Evolutionary conservation across 768 basidiomycete genomes (phyloP).

Genomic region (Rhodotorula babjevae): DNA sequence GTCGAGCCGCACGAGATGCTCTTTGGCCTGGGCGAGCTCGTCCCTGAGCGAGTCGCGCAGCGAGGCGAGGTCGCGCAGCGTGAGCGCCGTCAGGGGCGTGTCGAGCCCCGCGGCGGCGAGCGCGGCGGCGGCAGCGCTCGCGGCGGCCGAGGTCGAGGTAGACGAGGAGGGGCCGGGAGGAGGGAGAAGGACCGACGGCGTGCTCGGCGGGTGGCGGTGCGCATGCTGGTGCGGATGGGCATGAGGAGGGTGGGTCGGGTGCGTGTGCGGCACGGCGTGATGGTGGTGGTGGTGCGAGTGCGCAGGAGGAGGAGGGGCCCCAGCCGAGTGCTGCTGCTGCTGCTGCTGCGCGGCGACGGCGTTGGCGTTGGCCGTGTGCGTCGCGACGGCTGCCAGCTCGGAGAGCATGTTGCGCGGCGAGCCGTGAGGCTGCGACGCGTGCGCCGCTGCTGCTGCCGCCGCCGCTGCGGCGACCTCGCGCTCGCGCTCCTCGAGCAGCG

Average conservation of each 20-base stretch:
- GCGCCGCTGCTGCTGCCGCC: not conserved
- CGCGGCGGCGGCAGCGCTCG: no score
- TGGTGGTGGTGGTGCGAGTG: conserved; percentile 26
- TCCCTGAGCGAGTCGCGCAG: conserved; percentile 4
- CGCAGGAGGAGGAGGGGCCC: not conserved
- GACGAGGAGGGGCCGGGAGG: not conserved
- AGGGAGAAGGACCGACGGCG: conserved; percentile 20
- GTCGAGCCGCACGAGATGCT: conserved; percentile 14
- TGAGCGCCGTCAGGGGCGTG: not conserved
- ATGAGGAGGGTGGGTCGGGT: not conserved
- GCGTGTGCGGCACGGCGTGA: conserved; percentile 12
- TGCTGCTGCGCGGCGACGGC: not conserved
- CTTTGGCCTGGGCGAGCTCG: conserved; percentile 9
- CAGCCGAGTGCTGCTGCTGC: not conserved
- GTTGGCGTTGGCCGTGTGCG: not conserved
- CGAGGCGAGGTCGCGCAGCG: conserved; percentile 7
- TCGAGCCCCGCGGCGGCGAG: not conserved
- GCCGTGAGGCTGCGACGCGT: not conserved
- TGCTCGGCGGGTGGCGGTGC: not conserved
- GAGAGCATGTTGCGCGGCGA: conserved; percentile 21
- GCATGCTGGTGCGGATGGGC: not conserved
- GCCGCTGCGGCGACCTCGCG: not conserved
- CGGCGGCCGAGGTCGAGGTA: not conserved
- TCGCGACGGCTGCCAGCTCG: conserved; percentile 26
- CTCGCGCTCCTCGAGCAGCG: not conserved